phyloP scores from a whole-genome alignment of 2,329 filamentous ascomycete species.

The Epichloe elymi region DNA sequence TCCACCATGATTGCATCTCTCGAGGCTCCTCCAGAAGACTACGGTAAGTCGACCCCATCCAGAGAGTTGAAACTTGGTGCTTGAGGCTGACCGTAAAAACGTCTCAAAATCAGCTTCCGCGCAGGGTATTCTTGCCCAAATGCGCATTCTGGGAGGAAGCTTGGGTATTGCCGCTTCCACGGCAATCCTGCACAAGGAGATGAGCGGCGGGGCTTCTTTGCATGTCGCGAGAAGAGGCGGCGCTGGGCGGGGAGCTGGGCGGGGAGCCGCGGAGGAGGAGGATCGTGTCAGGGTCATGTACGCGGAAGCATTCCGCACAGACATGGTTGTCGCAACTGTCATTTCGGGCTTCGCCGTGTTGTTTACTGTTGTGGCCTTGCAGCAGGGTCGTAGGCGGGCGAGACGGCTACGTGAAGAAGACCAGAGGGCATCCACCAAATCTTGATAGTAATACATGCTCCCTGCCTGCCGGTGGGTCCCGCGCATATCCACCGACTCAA shows the following conservation, averaged over 20 bases:
- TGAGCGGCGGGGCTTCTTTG: neutral
- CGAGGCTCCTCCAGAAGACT: constrained; percentile 30
- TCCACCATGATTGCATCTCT: constrained; percentile 32
- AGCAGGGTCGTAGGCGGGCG: neutral
- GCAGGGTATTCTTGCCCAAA: constrained; percentile 39
- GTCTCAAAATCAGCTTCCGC: constrained; percentile 31
- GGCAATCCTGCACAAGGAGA: constrained; percentile 26
- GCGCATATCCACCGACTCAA: too few relatives aligned
- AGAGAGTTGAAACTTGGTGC: too few relatives aligned
- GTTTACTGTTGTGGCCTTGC: constrained; percentile 16
- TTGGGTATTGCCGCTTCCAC: constrained; percentile 41
- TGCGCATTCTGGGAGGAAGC: constrained; percentile 39
- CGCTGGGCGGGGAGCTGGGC: constrained; percentile 16
- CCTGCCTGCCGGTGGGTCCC: too few relatives aligned
- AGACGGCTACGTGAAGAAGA: neutral
- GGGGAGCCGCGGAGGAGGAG: constrained; percentile 14
- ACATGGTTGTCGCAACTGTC: constrained; percentile 33
- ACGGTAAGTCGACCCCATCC: constrained; percentile 22
- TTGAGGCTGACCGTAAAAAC: neutral
- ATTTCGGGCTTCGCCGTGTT: constrained; percentile 28
- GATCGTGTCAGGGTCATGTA: constrained; percentile 22
- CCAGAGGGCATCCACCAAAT: neutral
- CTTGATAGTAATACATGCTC: too few relatives aligned
- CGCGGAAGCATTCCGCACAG: constrained; percentile 29
- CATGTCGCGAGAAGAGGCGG: constrained; percentile 6